Percentiles rank a stretch among this genome's conserved stretches.
These are phyloP conservation scores for Wickerhamiella qilinensis DNA, from an alignment of 805 yeast species.

Conservation along the genomic window DNA sequence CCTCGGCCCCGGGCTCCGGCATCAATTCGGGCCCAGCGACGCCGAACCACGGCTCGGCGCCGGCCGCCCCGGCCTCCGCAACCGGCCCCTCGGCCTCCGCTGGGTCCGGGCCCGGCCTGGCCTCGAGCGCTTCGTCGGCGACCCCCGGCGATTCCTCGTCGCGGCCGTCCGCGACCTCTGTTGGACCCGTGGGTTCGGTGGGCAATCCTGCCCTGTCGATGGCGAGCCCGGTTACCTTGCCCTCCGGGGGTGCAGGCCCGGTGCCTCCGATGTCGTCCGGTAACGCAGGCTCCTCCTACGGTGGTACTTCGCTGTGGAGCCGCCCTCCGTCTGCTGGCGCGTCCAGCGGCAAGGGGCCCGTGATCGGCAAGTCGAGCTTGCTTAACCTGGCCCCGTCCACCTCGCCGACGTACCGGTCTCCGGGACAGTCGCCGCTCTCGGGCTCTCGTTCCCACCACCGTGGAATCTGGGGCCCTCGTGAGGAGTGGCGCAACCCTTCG, in stretches of 20 bases:
- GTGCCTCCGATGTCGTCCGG: conserved; percentile 12
- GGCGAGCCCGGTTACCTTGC: too few species aligned
- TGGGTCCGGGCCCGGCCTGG: background rate
- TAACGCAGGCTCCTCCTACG: background rate
- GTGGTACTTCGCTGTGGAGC: background rate
- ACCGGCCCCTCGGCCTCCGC: too few species aligned
- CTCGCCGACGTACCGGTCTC: conserved; percentile 3
- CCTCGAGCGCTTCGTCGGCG: background rate
- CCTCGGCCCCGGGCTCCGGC: too few species aligned
- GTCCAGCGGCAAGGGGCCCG: conserved; percentile 10
- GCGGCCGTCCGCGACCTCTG: background rate
- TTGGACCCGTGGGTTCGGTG: conserved; percentile 1
- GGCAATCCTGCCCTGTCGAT: conserved; percentile 5
- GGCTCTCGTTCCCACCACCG: background rate
- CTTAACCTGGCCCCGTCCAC: conserved; percentile 1
- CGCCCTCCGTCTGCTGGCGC: background rate
- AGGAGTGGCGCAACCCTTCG: conserved; percentile 2
- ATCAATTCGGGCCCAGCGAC: too few species aligned
- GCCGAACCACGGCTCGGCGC: too few species aligned
- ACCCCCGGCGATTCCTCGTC: background rate
- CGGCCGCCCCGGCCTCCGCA: too few species aligned
- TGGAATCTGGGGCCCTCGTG: conserved; percentile 6
- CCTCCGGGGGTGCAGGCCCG: too few species aligned
- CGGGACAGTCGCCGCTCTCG: background rate
- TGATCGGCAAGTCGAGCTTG: too few species aligned